Evolutionary conservation across 495 filamentous ascomycete species (phyloP).

Genomic region (Penicillium nucicola): DNA sequence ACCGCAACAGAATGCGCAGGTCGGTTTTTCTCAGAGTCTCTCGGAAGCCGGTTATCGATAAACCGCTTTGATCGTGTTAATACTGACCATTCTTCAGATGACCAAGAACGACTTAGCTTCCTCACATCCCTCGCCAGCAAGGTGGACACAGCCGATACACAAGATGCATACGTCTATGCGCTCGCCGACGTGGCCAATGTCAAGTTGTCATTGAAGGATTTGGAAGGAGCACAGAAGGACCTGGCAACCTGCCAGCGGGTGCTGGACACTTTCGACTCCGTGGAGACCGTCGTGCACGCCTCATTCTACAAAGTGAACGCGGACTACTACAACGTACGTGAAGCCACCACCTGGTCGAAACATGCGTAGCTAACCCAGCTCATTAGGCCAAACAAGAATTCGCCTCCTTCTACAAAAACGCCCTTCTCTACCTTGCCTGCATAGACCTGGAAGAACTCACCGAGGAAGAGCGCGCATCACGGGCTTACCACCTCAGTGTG

Average conservation of each 20-base stretch:
- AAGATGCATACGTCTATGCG: constrained; percentile 96
- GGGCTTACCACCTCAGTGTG: constrained; percentile 89
- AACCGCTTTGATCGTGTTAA: not conserved
- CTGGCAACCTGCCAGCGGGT: constrained; percentile 83
- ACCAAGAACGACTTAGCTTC: constrained; percentile 83
- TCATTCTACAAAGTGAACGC: constrained; percentile 95
- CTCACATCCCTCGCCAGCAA: constrained; percentile 78
- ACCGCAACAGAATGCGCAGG: constrained; percentile 85
- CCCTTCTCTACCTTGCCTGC: constrained; percentile 97
- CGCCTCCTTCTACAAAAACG: constrained; percentile 92
- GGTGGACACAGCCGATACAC: constrained; percentile 87
- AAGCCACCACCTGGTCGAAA: not conserved
- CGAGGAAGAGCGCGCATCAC: constrained; percentile 65
- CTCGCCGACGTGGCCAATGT: constrained; percentile 86
- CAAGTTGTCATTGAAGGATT: constrained; percentile 71
- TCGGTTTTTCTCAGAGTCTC: constrained; percentile 32
- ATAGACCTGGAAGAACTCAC: constrained; percentile 76
- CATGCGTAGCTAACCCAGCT: not conserved
- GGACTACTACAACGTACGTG: constrained; percentile 79
- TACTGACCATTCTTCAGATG: constrained; percentile 52
- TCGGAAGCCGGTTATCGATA: not conserved
- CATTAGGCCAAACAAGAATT: constrained; percentile 79
- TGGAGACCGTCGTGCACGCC: constrained; percentile 94
- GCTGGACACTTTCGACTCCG: constrained; percentile 87
- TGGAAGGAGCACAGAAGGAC: constrained; percentile 75